Conservation (phyloP, 495 filamentous ascomycete genomes). For the Hypoxylon rickii region DNA sequence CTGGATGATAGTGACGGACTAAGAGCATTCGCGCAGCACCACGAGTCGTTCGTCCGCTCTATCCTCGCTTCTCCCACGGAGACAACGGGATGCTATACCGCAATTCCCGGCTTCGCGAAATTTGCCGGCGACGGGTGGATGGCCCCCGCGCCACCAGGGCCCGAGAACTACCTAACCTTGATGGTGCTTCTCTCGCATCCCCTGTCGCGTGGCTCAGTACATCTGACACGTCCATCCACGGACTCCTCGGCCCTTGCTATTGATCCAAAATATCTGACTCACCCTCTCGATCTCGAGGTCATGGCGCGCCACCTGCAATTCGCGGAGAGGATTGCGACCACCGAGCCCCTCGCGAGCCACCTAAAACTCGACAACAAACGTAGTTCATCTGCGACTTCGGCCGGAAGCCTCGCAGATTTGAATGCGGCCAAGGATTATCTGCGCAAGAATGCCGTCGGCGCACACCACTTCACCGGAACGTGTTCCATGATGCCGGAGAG, state of each 20-base stretch:
- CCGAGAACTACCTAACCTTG: slow-evolving; percentile 35
- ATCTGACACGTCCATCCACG: slow-evolving; percentile 49
- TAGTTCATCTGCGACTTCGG: neutral
- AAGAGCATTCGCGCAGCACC: slow-evolving; percentile 31
- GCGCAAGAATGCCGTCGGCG: slow-evolving; percentile 24
- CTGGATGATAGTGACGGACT: neutral
- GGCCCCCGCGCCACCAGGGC: neutral
- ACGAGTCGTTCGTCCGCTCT: slow-evolving; percentile 73
- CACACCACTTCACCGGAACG: slow-evolving; percentile 32
- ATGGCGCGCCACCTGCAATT: slow-evolving; percentile 45
- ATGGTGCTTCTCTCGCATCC: slow-evolving; percentile 42
- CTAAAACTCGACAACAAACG: slow-evolving; percentile 31
- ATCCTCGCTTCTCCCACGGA: slow-evolving; percentile 68
- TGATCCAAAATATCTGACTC: slow-evolving; percentile 56
- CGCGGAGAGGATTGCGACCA: slow-evolving; percentile 35
- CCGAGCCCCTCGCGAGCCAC: slow-evolving; percentile 39
- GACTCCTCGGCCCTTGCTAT: slow-evolving; percentile 37
- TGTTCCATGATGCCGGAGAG: slow-evolving; percentile 37
- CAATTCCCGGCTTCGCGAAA: neutral
- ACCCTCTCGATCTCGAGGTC: slow-evolving; percentile 53
- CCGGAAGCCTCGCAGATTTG: slow-evolving; percentile 5
- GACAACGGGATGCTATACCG: slow-evolving; percentile 40
- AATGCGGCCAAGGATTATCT: slow-evolving; percentile 32
- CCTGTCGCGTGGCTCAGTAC: slow-evolving; percentile 57
- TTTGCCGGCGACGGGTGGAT: neutral